Evolutionary conservation across 2,329 filamentous ascomycete genomes (phyloP).

Genomic region (Lasiodiplodia citricola): DNA sequence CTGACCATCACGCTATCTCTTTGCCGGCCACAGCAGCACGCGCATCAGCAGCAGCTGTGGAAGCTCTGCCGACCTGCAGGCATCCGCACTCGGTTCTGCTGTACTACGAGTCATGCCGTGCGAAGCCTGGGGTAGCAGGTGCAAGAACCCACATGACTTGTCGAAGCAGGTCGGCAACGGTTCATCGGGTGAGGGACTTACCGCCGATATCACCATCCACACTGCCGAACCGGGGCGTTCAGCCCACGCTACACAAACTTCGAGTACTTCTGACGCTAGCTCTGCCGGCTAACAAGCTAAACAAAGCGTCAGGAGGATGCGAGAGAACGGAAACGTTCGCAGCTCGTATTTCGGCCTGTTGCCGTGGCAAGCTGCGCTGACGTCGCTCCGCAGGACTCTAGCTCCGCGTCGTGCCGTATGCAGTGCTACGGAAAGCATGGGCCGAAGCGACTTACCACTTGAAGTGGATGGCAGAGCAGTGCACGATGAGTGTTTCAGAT

Average conservation of each 20-base stretch:
- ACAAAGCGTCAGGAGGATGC: not conserved
- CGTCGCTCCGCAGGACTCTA: slow-evolving; percentile 19
- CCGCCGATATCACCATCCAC: not conserved
- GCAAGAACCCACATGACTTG: slow-evolving; percentile 16
- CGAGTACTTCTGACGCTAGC: not conserved
- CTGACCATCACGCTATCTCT: not conserved
- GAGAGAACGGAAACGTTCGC: not conserved
- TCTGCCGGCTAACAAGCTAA: not conserved
- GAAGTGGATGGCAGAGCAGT: not conserved
- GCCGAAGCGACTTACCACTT: not conserved
- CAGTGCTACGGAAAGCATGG: slow-evolving; percentile 6
- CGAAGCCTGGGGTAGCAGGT: slow-evolving; percentile 4
- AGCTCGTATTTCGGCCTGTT: slow-evolving; percentile 21
- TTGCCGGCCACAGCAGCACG: not conserved
- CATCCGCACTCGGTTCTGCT: slow-evolving; percentile 12
- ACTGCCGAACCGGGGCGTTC: not conserved
- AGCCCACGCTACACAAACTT: slow-evolving; percentile 8
- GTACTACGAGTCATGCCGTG: slow-evolving; percentile 2
- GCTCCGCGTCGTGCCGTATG: slow-evolving; percentile 18
- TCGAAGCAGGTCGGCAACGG: not conserved
- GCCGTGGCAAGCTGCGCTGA: slow-evolving; percentile 23
- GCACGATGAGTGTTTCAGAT: slow-evolving; percentile 9
- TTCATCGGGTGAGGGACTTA: not conserved
- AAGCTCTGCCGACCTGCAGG: slow-evolving; percentile 6
- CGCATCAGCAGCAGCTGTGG: slow-evolving; percentile 2